A percentile compares a stretch with the other conserved stretches of the same genome.
phyloP scores from a whole-genome alignment of 2,329 filamentous ascomycete species.

The Scedosporium boydii region DNA sequence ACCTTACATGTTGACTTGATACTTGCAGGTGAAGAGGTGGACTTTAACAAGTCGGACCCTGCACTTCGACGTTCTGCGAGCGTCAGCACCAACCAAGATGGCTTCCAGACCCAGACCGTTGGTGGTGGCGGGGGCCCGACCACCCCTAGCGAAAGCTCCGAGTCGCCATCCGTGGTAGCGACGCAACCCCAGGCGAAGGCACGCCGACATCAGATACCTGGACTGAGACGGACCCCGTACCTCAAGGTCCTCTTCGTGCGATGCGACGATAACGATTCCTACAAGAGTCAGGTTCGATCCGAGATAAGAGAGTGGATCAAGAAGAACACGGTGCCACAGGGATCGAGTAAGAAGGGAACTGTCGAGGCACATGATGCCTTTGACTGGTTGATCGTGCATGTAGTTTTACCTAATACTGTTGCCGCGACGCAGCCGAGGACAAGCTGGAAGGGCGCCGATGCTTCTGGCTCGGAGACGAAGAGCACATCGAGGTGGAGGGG shows the following conservation, averaged over 20 bases:
- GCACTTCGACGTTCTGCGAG: conserved; percentile 22
- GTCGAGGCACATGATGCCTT: conserved; percentile 94
- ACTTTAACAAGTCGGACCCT: conserved; percentile 29
- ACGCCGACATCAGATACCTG: conserved; percentile 89
- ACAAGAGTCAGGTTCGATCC: conserved; percentile 71
- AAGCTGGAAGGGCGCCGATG: conserved; percentile 42
- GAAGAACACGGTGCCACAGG: conserved; percentile 50
- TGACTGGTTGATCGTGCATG: conserved; percentile 90
- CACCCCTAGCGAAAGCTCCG: conserved; percentile 27
- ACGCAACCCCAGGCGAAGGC: conserved; percentile 30
- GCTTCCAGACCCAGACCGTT: conserved; percentile 48
- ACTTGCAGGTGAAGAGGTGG: conserved; percentile 36
- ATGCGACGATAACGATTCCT: conserved; percentile 92
- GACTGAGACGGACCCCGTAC: conserved; percentile 85
- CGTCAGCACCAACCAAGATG: conserved; percentile 38
- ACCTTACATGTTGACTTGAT: conserved; percentile 84
- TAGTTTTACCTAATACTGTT: conserved; percentile 77
- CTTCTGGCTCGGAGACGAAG: conserved; percentile 55
- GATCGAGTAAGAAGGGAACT: conserved; percentile 48
- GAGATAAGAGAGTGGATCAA: conserved; percentile 89
- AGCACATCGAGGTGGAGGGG: conserved; percentile 65
- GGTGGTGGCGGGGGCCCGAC: conserved; percentile 24
- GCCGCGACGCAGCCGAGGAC: conserved; percentile 69
- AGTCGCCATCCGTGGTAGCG: conserved; percentile 14
- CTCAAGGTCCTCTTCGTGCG: conserved; percentile 81